These are phyloP conservation scores for Vanrija pseudolonga DNA, from an alignment of 1,284 basidiomycete genomes.

Conservation along the genomic window DNA sequence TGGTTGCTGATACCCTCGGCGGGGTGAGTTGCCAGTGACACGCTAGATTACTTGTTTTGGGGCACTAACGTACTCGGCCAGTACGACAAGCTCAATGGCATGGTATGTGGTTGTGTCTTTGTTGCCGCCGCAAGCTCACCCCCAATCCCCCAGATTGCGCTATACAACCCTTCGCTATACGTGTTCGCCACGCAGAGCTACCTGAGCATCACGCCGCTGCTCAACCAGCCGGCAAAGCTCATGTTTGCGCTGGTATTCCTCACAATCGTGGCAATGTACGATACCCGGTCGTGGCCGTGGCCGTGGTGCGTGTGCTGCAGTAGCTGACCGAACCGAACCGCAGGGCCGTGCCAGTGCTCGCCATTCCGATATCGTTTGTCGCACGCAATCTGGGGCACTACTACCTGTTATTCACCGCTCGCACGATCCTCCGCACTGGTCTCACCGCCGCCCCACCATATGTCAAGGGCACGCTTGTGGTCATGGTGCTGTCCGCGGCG, in stretches of 20 bases:
- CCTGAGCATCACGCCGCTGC: slow-evolving; percentile 12
- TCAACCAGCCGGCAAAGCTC: slow-evolving; percentile 28
- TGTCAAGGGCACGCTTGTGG: slow-evolving; percentile 27
- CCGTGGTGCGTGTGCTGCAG: too few species aligned
- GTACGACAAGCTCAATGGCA: slow-evolving; percentile 26
- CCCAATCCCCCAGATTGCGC: slow-evolving; percentile 22
- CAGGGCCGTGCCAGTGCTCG: slow-evolving; percentile 32
- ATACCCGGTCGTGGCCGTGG: neutral
- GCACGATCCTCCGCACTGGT: neutral
- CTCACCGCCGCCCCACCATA: slow-evolving; percentile 5
- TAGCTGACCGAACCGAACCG: neutral
- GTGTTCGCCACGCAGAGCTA: slow-evolving; percentile 26
- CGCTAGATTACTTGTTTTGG: neutral
- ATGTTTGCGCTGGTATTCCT: slow-evolving; percentile 23
- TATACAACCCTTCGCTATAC: slow-evolving; percentile 29
- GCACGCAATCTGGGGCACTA: slow-evolving; percentile 21
- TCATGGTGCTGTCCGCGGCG: slow-evolving; percentile 22
- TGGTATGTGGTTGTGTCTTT: slow-evolving; percentile 3
- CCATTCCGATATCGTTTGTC: slow-evolving; percentile 26
- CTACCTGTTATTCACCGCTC: slow-evolving; percentile 27
- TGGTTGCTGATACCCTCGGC: slow-evolving; percentile 25
- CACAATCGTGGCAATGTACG: slow-evolving; percentile 31
- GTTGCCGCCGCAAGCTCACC: too few species aligned
- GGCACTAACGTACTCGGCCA: slow-evolving; percentile 3
- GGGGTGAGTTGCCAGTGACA: slow-evolving; percentile 20